Evolutionary conservation across 768 basidiomycete species (phyloP).

Genomic region (Pleurotus cornucopiae): DNA sequence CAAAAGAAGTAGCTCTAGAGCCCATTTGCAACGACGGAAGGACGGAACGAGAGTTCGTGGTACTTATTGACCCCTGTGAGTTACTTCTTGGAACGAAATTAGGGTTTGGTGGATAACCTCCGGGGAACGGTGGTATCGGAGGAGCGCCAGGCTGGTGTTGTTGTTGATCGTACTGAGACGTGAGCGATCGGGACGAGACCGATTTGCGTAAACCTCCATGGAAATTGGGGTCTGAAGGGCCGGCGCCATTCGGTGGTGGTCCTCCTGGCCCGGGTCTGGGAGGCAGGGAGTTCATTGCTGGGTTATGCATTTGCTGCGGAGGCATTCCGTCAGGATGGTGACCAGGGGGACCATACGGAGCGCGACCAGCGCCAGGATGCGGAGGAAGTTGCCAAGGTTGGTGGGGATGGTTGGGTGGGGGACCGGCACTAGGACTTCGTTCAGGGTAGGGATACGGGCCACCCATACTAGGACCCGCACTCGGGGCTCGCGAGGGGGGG

Average conservation of each 20-base stretch:
- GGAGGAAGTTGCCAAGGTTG: conserved; percentile 3
- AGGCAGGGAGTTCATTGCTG: conserved; percentile 12
- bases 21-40: conserved; percentile 61
- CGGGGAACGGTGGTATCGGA: conserved; percentile 38
- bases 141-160: conserved; percentile 22
- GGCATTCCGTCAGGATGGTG: conserved; percentile 5
- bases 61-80: conserved; percentile 33
- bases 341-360: conserved; percentile 15
- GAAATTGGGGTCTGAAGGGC: conserved; percentile 44
- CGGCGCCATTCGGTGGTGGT: conserved; percentile 26
- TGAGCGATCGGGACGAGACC: conserved; percentile 56
- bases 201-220: conserved; percentile 41
- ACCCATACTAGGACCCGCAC: too few relatives aligned
- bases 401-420: conserved; percentile 10
- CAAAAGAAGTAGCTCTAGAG: conserved; percentile 47
- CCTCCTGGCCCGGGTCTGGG: conserved; percentile 15
- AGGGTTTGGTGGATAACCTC: conserved; percentile 27
- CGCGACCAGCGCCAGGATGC: conserved; percentile 12
- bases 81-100: conserved; percentile 31
- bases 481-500: background rate
- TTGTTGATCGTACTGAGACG: conserved; percentile 45
- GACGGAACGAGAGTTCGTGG: conserved; percentile 46
- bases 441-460: background rate
- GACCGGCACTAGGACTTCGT: conserved; percentile 12
- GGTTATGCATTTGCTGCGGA: conserved; percentile 14